Evolutionary conservation across 192 early-diverging fungal genomes (phyloP).

Genomic region (Mortierella claussenii): DNA sequence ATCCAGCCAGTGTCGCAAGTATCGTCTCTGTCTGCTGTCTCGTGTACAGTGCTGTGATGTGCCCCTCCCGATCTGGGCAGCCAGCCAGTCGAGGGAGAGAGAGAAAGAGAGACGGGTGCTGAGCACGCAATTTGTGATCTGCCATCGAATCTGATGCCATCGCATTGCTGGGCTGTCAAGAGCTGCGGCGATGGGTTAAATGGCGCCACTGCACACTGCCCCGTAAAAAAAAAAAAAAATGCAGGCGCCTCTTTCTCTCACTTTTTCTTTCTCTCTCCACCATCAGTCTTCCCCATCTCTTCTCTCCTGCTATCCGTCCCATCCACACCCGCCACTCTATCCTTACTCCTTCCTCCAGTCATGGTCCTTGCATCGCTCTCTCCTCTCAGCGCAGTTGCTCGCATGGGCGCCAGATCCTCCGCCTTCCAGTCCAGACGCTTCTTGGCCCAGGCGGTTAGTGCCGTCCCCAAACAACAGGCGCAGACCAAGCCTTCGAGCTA

Average conservation of each 20-base stretch:
- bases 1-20: too few relatives aligned
- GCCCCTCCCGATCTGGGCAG: too few relatives aligned
- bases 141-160: background rate
- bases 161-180: too few relatives aligned
- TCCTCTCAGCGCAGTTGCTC: slow-evolving; percentile 31
- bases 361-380: slow-evolving; percentile 25
- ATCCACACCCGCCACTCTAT: background rate
- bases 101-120: too few relatives aligned
- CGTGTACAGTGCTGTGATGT: too few relatives aligned
- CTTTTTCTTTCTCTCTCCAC: background rate
- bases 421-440: slow-evolving; percentile 46
- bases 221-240: background rate
- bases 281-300: background rate
- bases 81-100: too few relatives aligned
- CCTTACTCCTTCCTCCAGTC: too few relatives aligned
- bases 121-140: slow-evolving; percentile 6
- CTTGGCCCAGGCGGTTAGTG: slow-evolving; percentile 35
- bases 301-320: slow-evolving; percentile 1
- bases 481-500: slow-evolving; percentile 48
- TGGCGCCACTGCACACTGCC: background rate
- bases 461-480: slow-evolving; percentile 20
- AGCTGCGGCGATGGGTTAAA: too few relatives aligned
- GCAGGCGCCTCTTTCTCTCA: background rate
- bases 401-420: slow-evolving; percentile 8
- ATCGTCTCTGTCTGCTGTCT: too few relatives aligned